Evolutionary conservation across 768 basidiomycete species (phyloP).

Genomic region (Tulasnella sp.): DNA sequence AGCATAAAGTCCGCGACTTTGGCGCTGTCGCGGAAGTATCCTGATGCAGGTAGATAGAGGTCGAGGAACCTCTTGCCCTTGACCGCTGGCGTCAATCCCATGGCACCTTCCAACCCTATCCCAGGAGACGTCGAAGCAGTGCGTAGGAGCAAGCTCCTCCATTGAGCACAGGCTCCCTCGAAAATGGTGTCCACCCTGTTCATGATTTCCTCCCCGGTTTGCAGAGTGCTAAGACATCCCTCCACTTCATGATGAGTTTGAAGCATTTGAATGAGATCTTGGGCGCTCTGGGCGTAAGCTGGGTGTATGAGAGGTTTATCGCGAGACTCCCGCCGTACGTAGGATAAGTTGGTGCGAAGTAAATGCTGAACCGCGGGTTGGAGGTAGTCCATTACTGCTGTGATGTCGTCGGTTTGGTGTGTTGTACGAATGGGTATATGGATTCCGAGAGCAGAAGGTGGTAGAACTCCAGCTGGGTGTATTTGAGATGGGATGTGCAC

Average conservation of each 20-base stretch:
- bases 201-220: background rate
- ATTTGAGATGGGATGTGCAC: background rate
- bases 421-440: background rate
- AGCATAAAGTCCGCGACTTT: background rate
- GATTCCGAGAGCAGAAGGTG: background rate
- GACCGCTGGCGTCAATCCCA: background rate
- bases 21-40: background rate
- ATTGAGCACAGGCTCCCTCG: background rate
- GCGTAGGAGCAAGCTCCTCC: background rate
- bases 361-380: constrained; percentile 8
- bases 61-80: background rate
- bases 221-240: background rate
- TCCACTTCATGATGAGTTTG: background rate
- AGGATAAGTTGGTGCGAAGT: background rate
- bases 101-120: background rate
- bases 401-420: background rate
- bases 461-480: background rate
- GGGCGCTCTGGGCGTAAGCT: background rate
- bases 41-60: background rate
- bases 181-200: background rate
- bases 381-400: background rate
- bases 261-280: background rate
- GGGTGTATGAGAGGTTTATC: constrained; percentile 3
- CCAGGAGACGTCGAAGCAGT: background rate
- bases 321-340: background rate